These are phyloP conservation scores for Pestalotiopsis sp. DNA, from an alignment of 2,329 filamentous ascomycete species.

Conservation along the genomic window DNA sequence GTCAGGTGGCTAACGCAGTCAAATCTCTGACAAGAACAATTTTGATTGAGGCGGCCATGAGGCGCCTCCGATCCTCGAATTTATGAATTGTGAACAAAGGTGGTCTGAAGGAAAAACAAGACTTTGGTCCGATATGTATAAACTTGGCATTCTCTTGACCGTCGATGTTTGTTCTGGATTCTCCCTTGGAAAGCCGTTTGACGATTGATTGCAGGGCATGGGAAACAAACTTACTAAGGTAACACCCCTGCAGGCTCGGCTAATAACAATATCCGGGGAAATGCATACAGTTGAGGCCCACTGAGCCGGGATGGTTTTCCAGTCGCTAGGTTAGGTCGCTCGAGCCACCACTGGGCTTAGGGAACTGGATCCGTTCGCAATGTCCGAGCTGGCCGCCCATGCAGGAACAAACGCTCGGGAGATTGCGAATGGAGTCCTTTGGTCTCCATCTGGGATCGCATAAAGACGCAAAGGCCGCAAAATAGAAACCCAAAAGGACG, in stretches of 20 bases:
- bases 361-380: background rate
- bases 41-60: too few species aligned
- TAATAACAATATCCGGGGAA: conserved; percentile 6
- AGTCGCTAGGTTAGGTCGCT: background rate
- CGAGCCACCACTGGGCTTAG: background rate
- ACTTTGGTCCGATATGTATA: too few species aligned
- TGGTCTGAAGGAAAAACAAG: too few species aligned
- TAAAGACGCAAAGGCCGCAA: background rate
- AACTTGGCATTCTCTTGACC: too few species aligned
- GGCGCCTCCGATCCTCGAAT: too few species aligned
- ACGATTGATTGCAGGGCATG: too few species aligned
- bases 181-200: too few species aligned
- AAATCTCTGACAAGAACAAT: background rate
- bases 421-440: background rate
- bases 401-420: conserved; percentile 4
- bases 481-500: background rate
- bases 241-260: background rate
- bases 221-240: background rate
- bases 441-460: background rate
- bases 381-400: conserved; percentile 1
- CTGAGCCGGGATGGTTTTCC: background rate
- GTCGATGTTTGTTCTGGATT: too few species aligned
- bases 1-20: background rate
- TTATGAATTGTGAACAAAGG: too few species aligned
- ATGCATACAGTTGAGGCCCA: background rate